Conservation (phyloP, 2,329 filamentous ascomycete species). For the Monosporascus cannonballus region DNA sequence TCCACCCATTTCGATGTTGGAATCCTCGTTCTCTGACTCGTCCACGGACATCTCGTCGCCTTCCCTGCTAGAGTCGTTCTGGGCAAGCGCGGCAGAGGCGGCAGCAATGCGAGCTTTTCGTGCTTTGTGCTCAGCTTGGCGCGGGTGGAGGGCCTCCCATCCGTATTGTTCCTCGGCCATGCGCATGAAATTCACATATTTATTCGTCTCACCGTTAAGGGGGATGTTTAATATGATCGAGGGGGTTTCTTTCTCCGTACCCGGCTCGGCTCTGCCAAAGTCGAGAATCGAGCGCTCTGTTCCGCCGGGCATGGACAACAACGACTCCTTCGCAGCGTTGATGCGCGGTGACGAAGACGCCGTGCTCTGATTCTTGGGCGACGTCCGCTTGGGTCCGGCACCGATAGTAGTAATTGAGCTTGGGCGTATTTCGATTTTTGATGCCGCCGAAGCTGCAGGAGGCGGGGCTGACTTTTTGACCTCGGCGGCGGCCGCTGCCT, state of each 20-base stretch:
- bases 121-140: constrained; percentile 81
- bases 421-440: constrained; percentile 28
- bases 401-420: constrained; percentile 28
- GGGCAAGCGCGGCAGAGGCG: constrained; percentile 78
- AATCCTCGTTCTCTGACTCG: constrained; percentile 66
- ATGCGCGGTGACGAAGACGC: constrained; percentile 44
- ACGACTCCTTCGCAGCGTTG: constrained; percentile 40
- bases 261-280: constrained; percentile 53
- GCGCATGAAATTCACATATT: constrained; percentile 91
- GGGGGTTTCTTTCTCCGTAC: constrained; percentile 55
- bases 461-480: constrained; percentile 33
- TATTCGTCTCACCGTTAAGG: constrained; percentile 75
- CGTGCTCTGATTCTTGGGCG: constrained; percentile 31
- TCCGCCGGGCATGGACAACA: constrained; percentile 27
- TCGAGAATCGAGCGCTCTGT: constrained; percentile 53
- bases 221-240: constrained; percentile 82
- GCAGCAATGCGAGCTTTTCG: constrained; percentile 83
- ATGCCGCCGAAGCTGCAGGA: constrained; percentile 13
- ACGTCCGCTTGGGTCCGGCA: constrained; percentile 20
- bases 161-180: constrained; percentile 92
- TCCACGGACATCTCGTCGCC: constrained; percentile 83
- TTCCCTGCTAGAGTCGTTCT: constrained; percentile 61
- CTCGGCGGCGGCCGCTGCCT: constrained; percentile 25
- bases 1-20: constrained; percentile 83
- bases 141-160: constrained; percentile 88